Evolutionary conservation across 2,329 filamentous ascomycete species (phyloP).

Genomic region (Emmonsiellopsis sp.): DNA sequence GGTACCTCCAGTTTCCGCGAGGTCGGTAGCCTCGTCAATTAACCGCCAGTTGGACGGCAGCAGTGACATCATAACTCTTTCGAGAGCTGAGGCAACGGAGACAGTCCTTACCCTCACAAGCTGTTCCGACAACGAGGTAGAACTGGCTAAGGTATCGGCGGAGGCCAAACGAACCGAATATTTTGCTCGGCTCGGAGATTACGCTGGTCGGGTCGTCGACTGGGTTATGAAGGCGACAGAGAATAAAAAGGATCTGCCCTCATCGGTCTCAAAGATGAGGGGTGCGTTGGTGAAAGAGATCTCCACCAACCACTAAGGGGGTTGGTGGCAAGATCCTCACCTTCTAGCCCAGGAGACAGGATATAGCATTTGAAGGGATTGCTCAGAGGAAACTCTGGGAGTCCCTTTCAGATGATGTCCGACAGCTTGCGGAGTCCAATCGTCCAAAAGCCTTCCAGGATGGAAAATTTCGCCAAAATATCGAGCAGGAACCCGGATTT

Average conservation of each 20-base stretch:
- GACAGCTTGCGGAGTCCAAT: not conserved
- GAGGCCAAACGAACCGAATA: not conserved
- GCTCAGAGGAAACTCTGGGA: not conserved
- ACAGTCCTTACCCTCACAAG: slow-evolving; percentile 1
- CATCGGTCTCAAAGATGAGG: slow-evolving; percentile 2
- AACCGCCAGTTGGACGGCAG: not conserved
- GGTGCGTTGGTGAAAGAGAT: not conserved
- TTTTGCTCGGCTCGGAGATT: not conserved
- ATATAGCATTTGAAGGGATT: not conserved
- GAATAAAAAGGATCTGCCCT: slow-evolving; percentile 1
- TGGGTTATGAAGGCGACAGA: slow-evolving; percentile 1
- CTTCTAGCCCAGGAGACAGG: slow-evolving; percentile 3
- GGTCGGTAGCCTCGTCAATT: not conserved
- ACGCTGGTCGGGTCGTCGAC: not conserved
- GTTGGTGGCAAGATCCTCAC: slow-evolving; percentile 2
- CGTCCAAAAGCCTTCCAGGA: not conserved
- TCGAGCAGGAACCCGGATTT: not conserved
- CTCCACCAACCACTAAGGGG: not conserved
- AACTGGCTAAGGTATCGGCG: not conserved
- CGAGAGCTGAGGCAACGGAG: slow-evolving; percentile 2
- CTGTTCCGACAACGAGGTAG: not conserved
- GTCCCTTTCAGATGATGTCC: not conserved
- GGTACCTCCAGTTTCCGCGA: not conserved
- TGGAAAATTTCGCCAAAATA: slow-evolving; percentile 1
- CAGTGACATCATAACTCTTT: slow-evolving; percentile 1